phyloP scores from a whole-genome alignment of 106 monocot genomes.

The Dendrobium nobile region DNA sequence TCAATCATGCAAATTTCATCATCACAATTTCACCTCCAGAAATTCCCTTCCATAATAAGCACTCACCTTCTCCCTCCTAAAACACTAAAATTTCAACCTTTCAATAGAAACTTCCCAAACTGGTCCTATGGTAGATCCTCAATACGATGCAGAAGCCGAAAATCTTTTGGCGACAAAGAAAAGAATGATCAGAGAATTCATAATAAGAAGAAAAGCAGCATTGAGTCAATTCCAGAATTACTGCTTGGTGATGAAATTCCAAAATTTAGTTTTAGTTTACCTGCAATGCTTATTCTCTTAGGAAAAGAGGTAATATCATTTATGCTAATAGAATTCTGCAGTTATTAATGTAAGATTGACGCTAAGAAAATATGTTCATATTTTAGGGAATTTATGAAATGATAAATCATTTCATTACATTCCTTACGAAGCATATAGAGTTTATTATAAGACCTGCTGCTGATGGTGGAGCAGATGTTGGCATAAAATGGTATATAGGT shows the following conservation, averaged over 20 bases:
- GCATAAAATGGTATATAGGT: slow-evolving; percentile 4
- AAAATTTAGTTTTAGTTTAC: background rate
- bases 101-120: background rate
- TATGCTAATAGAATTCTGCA: background rate
- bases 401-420: background rate
- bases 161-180: background rate
- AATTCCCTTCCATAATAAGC: background rate
- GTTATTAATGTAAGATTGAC: background rate
- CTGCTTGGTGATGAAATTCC: background rate
- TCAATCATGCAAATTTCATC: background rate
- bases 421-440: background rate
- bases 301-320: slow-evolving; percentile 7
- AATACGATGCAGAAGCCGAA: background rate
- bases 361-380: background rate
- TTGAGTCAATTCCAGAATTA: background rate
- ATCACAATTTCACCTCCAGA: background rate
- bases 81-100: background rate
- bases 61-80: background rate
- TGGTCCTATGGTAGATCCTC: background rate
- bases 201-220: background rate
- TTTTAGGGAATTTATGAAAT: background rate
- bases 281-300: background rate
- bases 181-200: background rate
- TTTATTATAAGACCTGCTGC: background rate
- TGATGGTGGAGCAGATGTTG: slow-evolving; percentile 3